A percentile compares a stretch with the other conserved stretches of the same genome.
Conservation (phyloP, 371 early-diverging fungal species). For the Mucor mucedo region DNA sequence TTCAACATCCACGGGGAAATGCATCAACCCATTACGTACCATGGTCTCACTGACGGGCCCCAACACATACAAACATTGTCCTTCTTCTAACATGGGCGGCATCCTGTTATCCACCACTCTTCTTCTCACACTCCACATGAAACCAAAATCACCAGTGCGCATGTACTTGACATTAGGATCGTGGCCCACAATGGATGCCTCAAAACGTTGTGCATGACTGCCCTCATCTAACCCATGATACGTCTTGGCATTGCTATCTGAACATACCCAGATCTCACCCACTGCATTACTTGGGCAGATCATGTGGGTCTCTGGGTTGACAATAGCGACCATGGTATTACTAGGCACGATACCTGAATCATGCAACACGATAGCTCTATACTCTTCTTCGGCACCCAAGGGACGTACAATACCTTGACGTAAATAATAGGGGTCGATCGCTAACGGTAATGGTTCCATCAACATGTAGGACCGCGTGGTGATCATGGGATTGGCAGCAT, state of each 20-base stretch:
- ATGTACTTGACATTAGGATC: slow-evolving; percentile 72
- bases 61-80: slow-evolving; percentile 77
- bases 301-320: slow-evolving; percentile 72
- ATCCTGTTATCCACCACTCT: slow-evolving; percentile 36
- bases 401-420: slow-evolving; percentile 70
- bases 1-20: slow-evolving; percentile 80
- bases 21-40: slow-evolving; percentile 71
- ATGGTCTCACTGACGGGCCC: slow-evolving; percentile 76
- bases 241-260: slow-evolving; percentile 64
- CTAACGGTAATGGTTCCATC: slow-evolving; percentile 67
- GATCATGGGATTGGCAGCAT: slow-evolving; percentile 77
- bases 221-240: slow-evolving; percentile 40
- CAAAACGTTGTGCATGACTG: slow-evolving; percentile 37
- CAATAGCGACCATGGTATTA: slow-evolving; percentile 85
- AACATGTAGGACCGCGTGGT: slow-evolving; percentile 83
- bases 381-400: slow-evolving; percentile 58
- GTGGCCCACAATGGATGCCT: slow-evolving; percentile 63
- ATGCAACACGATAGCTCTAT: slow-evolving; percentile 66
- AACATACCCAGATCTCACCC: slow-evolving; percentile 90
- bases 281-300: slow-evolving; percentile 73
- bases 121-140: slow-evolving; percentile 71
- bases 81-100: slow-evolving; percentile 57
- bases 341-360: slow-evolving; percentile 82
- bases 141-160: slow-evolving; percentile 86
- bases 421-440: slow-evolving; percentile 67